Percentiles rank a stretch among this genome's conserved stretches.
Evolutionary conservation across 1,284 basidiomycete genomes (phyloP).

Genomic region (Fomitopsis schrenkii): DNA sequence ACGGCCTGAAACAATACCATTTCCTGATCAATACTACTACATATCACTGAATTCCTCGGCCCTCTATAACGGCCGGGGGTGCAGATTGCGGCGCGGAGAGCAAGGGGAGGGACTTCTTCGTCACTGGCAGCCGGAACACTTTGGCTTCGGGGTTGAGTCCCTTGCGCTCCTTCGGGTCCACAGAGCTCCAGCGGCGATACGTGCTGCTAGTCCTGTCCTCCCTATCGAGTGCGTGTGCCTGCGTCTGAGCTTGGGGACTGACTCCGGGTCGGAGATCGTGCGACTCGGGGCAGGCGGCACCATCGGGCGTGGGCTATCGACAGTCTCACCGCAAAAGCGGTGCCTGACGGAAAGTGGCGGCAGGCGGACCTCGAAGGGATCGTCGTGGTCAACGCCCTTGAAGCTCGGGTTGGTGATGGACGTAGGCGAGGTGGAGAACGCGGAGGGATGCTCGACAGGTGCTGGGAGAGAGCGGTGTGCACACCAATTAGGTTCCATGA

Average conservation of each 20-base stretch:
- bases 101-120: constrained; percentile 22
- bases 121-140: constrained; percentile 69
- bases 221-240: constrained; percentile 6
- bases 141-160: constrained; percentile 83
- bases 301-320: constrained; percentile 32
- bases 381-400: constrained; percentile 26
- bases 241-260: constrained; percentile 8
- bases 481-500: constrained; percentile 49
- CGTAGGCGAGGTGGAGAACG: constrained; percentile 33
- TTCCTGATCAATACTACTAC: no score
- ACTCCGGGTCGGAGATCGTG: constrained; percentile 38
- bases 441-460: constrained; percentile 24
- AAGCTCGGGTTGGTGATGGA: constrained; percentile 27
- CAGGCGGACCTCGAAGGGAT: constrained; percentile 43
- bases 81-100: constrained; percentile 8
- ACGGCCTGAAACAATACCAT: no score
- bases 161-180: constrained; percentile 41
- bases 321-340: constrained; percentile 26
- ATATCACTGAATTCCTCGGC: no score
- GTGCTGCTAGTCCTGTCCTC: constrained; percentile 17
- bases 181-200: constrained; percentile 50
- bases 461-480: constrained; percentile 19
- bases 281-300: constrained; percentile 27
- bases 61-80: no score
- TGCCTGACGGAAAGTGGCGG: constrained; percentile 22